Conservation (phyloP, 805 yeast species). For the Yarrowia sp. region DNA sequence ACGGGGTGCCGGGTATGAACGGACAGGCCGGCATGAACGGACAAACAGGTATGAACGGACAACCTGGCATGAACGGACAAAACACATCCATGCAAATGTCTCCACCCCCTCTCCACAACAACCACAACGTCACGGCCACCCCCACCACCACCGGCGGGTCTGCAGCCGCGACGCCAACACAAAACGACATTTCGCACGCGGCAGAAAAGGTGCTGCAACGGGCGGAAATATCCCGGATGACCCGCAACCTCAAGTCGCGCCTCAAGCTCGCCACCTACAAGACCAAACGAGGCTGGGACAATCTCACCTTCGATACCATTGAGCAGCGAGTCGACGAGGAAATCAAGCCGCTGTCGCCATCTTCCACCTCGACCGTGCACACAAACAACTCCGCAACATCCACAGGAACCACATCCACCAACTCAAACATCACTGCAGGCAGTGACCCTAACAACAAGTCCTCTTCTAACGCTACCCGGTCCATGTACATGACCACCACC, state of each 20-base stretch:
- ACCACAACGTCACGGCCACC: neutral
- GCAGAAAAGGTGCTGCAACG: constrained; percentile 42
- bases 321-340: constrained; percentile 37
- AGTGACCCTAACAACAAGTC: neutral
- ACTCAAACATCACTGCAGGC: constrained; percentile 15
- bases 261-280: constrained; percentile 44
- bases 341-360: constrained; percentile 7
- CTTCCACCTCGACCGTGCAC: neutral
- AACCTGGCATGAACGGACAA: neutral
- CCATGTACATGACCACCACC: constrained; percentile 8
- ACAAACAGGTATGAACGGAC: neutral
- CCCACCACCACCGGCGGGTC: neutral
- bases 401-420: neutral
- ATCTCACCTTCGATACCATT: constrained; percentile 38
- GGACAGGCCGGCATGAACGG: neutral
- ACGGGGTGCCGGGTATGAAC: neutral
- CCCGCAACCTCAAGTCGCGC: constrained; percentile 43
- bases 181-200: constrained; percentile 28
- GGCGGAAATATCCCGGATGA: constrained; percentile 43
- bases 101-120: neutral
- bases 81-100: neutral
- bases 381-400: neutral
- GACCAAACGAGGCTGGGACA: constrained; percentile 42
- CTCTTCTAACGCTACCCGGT: constrained; percentile 12
- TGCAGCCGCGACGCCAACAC: neutral